Base-by-base conservation (phyloP, 2,329 filamentous ascomycete species). In the Colletotrichum gloeosporioides region DNA sequence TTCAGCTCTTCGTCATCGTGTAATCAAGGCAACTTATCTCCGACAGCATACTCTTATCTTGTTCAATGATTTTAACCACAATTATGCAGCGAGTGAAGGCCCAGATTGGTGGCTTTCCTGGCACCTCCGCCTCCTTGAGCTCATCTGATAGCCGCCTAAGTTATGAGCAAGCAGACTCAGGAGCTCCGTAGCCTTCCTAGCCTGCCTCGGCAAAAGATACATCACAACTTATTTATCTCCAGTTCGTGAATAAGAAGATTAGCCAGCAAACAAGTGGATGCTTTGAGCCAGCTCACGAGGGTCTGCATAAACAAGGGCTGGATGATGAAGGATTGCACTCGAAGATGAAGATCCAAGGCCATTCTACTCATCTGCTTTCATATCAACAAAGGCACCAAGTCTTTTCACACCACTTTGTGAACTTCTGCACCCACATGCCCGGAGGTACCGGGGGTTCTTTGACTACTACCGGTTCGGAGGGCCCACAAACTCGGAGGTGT, bases 81-180 rank as follows among this genome's bases (percentile, higher is more conserved):
- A 9, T 39, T 5, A 39, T 39, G 36, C 36, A 39, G 36, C 8
- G 8, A 39, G 1, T 39, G 36, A 18, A 8, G 15, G 16, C 16
- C 0, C 1, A 2, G 16, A 39, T 3, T 15, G 36, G 0, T 9
- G 16, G 36, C 1, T 9, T 18, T 1, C 18, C 1, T 39, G 2
- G 15, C 15, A 36, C 1, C 34, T 36, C 34, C 34, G 34, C 34
- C 13, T 16, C 16, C 6, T 34, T 16, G 34, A 36, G 34, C 34
- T 36, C 0, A 0, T 16, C 36, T 39, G 15, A 39, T 18, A 39
- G 32, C 36, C 36, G 0, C 4, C 36, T 16, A 39, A 39, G 0
- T 3, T 3, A 9, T 18, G 8, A 39, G 8, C 2, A 39, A 39
- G 36, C 4, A 39, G 8, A 5, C 2, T 18, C 36, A 5, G 36